Conservation (phyloP, 1,284 basidiomycete genomes). For the Neotropicomus parvogracilis region DNA sequence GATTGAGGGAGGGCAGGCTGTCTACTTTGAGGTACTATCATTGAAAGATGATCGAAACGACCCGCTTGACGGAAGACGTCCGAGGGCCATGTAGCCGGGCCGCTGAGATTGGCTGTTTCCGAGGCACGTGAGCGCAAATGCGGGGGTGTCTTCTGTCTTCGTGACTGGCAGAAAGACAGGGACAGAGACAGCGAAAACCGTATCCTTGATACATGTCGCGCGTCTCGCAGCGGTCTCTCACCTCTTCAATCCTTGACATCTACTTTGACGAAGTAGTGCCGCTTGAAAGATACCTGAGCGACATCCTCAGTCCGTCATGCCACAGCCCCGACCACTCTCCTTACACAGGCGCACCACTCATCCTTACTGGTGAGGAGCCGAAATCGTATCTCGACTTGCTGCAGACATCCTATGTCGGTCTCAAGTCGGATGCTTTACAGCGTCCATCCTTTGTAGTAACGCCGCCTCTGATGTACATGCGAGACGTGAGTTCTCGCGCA, state of each 20-base stretch:
- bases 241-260: conserved; percentile 25
- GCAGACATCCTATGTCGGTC: conserved; percentile 43
- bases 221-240: conserved; percentile 10
- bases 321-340: neutral
- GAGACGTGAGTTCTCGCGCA: conserved; percentile 42
- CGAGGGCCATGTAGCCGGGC: no score
- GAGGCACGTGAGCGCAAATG: no score
- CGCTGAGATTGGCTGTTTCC: no score
- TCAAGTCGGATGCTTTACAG: conserved; percentile 18
- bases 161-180: no score
- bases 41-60: no score
- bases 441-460: conserved; percentile 29
- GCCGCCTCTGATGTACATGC: conserved; percentile 49
- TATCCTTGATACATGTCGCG: conserved; percentile 8
- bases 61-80: no score
- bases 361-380: conserved; percentile 35
- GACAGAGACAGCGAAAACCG: no score
- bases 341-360: neutral
- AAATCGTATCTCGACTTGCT: conserved; percentile 41
- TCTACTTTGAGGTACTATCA: no score
- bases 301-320: conserved; percentile 28
- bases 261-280: conserved; percentile 41
- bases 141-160: no score
- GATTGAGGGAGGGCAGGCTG: no score
- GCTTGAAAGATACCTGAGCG: conserved; percentile 42